Base-by-base conservation (phyloP, 2,329 filamentous ascomycete genomes). In the Peltaster fructicola region DNA sequence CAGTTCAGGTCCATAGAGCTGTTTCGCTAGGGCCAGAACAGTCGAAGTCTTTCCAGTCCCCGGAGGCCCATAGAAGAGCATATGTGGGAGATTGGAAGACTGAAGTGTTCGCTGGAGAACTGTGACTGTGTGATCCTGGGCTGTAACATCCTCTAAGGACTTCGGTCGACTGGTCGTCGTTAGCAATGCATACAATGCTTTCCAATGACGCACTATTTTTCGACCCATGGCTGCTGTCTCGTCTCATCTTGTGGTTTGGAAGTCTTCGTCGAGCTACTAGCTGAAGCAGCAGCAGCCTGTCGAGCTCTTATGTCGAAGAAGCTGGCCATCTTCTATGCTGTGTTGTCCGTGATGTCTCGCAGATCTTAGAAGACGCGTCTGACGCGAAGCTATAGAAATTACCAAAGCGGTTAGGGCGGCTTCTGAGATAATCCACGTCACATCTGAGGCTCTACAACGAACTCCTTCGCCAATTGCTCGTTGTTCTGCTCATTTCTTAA, bases 21-120 rank as follows among this genome's bases (percentile, higher is more conserved):
- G 84, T 55, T 93, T 93, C 27, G 88, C 84, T 15, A 98, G 73
- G 3, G 90, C 90, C 35, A 99, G 77, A 41, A 99, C 82, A 0
- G 90, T 98, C 2, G 81, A 92, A 1, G 88, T 99, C 59, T 99
- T 99, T 40, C 88, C 88, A 1, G 88, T 98, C 20, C 88, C 88
- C 0, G 88, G 90, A 1, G 90, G 88, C 4, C 88, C 88, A 49
- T 98, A 98, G 63, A 95, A 95, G 43, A 99, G 78, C 81, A 98
- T 93, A 54, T 99, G 90, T 3, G 88, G 88, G 18, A 98, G 75
- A 70, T 98, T 98, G 34, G 84, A 81, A 42, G 85, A 82, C 62
- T 95, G 84, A 12, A 98, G 63, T 14, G 82, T 95, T 41, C 88
- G 69, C 48, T 85, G 78, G 20, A 99, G 73, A 39, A 95, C 76